Base-by-base conservation (phyloP, 2,329 filamentous ascomycete genomes). In the Xylaria sp. region DNA sequence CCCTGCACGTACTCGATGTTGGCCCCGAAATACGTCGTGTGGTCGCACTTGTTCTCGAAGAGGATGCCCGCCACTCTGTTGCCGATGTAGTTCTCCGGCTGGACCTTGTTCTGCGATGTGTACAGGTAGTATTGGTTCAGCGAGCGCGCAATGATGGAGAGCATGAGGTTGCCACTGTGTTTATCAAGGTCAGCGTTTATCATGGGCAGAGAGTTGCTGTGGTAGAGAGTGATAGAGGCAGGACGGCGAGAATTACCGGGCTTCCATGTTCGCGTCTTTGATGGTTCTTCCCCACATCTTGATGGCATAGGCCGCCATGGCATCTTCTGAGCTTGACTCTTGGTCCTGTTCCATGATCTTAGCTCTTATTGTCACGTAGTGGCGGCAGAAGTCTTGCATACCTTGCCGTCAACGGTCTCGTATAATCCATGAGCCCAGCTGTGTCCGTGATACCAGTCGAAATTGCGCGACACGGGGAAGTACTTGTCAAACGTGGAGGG, bases 361-460 rank as follows among this genome's bases (percentile, higher is more conserved):
- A 72, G 63, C 50, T 23, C 25, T 3, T 2, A 23, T 41, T 5
- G 3, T 3, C 2, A 23, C 15, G 1, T 2, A 44, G 7, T 18
- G 0, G 13, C 1, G 0, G 13, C 1, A 9, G 15, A 20, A 12
- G 13, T 3, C 46, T 12, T 20, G 46, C 75, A 62, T 56, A 84
- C 89, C 82, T 94, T 94, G 70, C 93, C 92, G 78, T 95, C 92
- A 65, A 83, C 84, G 46, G 87, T 85, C 70, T 92, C 88, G 75
- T 89, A 92, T 5, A 95, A 81, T 0, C 92, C 92, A 65, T 93
- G 94, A 2, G 95, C 95, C 94, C 95, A 98, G 68, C 91, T 94
- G 84, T 98, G 96, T 1, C 95, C 96, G 76, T 97, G 90, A 80
- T 91, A 98, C 93, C 94, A 98, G 81, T 98, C 96, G 77, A 98